Percentiles rank a stretch among this genome's conserved stretches.
Evolutionary conservation across 805 yeast species (phyloP).

Genomic region (Cyberlindnera suaveolens): DNA sequence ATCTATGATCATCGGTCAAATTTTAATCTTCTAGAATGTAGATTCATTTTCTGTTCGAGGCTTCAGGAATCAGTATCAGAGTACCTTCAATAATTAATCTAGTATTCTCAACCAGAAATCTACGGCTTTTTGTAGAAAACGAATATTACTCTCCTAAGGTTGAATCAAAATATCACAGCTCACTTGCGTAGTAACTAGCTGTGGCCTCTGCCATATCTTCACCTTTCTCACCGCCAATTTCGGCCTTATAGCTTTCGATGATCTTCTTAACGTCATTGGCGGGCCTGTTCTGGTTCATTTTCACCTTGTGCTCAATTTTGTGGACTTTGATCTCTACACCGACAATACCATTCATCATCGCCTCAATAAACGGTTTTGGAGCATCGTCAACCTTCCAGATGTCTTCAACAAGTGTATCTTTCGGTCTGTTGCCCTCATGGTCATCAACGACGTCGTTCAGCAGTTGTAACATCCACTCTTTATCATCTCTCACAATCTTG

Average conservation of each 20-base stretch:
- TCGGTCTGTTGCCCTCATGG: slow-evolving; percentile 37
- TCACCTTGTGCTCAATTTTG: slow-evolving; percentile 45
- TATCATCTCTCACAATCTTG: slow-evolving; percentile 36
- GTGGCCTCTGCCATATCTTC: slow-evolving; percentile 9
- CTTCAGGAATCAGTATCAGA: no score
- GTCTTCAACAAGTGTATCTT: slow-evolving; percentile 16
- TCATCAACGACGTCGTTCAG: slow-evolving; percentile 38
- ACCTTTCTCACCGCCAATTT: slow-evolving; percentile 27
- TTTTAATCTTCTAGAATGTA: neutral
- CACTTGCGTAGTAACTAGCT: neutral
- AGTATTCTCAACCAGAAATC: no score
- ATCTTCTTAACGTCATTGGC: slow-evolving; percentile 46
- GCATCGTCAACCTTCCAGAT: slow-evolving; percentile 57
- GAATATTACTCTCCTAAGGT: no score
- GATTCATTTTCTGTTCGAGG: no score
- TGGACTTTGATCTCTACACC: slow-evolving; percentile 50
- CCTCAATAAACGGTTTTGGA: slow-evolving; percentile 39
- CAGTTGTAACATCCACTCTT: slow-evolving; percentile 39
- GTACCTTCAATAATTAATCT: no score
- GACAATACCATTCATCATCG: slow-evolving; percentile 42
- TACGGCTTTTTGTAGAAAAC: no score
- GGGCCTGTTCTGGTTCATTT: slow-evolving; percentile 47
- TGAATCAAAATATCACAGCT: no score
- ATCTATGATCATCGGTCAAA: neutral
- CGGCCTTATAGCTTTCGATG: slow-evolving; percentile 37